These are phyloP conservation scores for Neurospora pannonica DNA, from an alignment of 495 filamentous ascomycete genomes.

Conservation along the genomic window DNA sequence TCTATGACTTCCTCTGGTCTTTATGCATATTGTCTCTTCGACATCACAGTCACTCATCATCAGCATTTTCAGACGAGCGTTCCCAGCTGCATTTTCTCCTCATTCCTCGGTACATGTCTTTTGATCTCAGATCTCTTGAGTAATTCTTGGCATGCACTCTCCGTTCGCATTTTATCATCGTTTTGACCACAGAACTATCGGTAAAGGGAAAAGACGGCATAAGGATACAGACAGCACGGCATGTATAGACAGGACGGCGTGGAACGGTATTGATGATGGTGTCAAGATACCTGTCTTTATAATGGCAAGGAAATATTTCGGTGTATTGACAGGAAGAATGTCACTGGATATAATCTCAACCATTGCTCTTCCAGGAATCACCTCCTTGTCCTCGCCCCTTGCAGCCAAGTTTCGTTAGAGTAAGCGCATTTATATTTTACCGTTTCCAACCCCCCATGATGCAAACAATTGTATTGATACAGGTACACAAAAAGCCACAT, in stretches of 20 bases:
- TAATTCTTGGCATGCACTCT: background rate
- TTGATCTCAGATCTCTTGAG: background rate
- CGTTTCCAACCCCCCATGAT: background rate
- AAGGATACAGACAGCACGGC: background rate
- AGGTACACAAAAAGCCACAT: background rate
- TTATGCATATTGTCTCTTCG: background rate
- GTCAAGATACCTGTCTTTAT: background rate
- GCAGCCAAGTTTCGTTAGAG: background rate
- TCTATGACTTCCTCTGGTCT: background rate
- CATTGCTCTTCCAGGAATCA: background rate
- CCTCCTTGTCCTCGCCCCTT: background rate
- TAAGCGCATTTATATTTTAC: background rate
- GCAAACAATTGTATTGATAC: background rate
- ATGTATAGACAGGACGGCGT: background rate
- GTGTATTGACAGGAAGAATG: background rate
- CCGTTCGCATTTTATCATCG: background rate
- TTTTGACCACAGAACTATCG: background rate
- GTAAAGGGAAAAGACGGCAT: background rate
- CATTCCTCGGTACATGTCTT: background rate
- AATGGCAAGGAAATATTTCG: background rate
- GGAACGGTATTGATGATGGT: background rate
- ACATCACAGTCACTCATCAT: background rate
- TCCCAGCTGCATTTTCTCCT: background rate
- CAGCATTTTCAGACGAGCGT: background rate
- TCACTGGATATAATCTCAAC: background rate